phyloP scores from a whole-genome alignment of 176 grass and related monocot species.

The Rhipidocladum racemiflorum region DNA sequence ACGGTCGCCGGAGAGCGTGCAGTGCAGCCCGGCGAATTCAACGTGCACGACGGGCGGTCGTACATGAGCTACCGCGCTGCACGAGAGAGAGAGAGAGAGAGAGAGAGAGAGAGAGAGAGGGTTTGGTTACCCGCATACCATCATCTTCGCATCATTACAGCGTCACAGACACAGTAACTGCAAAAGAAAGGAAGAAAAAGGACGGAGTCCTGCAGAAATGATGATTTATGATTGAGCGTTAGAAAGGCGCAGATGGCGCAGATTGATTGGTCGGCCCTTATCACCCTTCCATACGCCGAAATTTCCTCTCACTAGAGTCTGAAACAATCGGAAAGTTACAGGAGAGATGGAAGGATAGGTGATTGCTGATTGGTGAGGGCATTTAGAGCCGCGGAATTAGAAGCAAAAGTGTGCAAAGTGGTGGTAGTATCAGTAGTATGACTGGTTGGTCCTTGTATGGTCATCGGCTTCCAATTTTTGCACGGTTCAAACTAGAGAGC shows the following conservation, averaged over 20 bases:
- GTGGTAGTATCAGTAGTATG: background rate
- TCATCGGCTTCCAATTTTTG: background rate
- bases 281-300: background rate
- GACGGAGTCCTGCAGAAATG: background rate
- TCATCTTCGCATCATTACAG: conserved; percentile 32
- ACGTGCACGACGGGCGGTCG: background rate
- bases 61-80: background rate
- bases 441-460: background rate
- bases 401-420: background rate
- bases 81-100: background rate
- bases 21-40: background rate
- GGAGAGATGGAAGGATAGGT: conserved; percentile 14
- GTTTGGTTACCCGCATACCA: background rate
- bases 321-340: conserved; percentile 22
- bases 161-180: background rate
- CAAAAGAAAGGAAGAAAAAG: background rate
- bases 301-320: background rate
- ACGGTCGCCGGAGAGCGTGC: conserved; percentile 21
- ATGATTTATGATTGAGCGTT: conserved; percentile 9
- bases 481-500: conserved; percentile 20
- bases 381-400: conserved; percentile 18
- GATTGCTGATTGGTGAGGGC: background rate
- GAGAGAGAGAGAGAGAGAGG: background rate
- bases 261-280: background rate
- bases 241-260: background rate